Base-by-base conservation (phyloP, 345 rosid species). In the Raphanus raphanistrum region DNA sequence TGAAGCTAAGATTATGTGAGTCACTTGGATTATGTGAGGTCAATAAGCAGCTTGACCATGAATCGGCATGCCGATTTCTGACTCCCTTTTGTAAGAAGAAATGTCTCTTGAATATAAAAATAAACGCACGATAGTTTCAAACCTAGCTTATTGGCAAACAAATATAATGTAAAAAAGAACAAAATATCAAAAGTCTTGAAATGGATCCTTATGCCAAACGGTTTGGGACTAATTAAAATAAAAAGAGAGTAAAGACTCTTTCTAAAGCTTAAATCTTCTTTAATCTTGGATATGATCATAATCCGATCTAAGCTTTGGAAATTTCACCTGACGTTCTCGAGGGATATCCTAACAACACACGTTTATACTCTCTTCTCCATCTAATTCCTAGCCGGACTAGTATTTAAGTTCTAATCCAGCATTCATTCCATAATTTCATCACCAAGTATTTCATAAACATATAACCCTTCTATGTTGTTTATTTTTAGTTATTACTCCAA, bases 331-430 rank as follows among this genome's bases (percentile, higher is more conserved):
- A 61, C 31, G 25, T 60, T 48, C 63, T 60, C 6, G 25, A 48
- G 8, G n/a, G 74, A 61, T 25, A 43, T 2, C 41, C 63, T 26
- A 48, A 62, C 63, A 76, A 69, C 38, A 35, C 70, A 69, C 57
- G 75, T 25, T 68, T 69, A n/a, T 69, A 57, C n/a, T 35, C 7
- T 50, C 45, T 27, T 62, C 63, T 48, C 21, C 28, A 33, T 76
- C 79, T 6, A 48, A 48, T 21, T 50, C 62, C 41, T 6, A 76
- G 5, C 28, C 0, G 25, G 52, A 76, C 17, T 61, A 68, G 55
- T 68, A 76, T 68, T 32, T 69, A 76, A 61, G 6, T 33, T 35
- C 16, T 76, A 75, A 63, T 17, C 73, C 63, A 1, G 68, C 31
- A 2, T 25, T 45, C 1, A 16, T 68, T 13, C 10, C 4, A 13